phyloP scores from a whole-genome alignment of 148 eudicot species.

The Euryodendron excelsum region DNA sequence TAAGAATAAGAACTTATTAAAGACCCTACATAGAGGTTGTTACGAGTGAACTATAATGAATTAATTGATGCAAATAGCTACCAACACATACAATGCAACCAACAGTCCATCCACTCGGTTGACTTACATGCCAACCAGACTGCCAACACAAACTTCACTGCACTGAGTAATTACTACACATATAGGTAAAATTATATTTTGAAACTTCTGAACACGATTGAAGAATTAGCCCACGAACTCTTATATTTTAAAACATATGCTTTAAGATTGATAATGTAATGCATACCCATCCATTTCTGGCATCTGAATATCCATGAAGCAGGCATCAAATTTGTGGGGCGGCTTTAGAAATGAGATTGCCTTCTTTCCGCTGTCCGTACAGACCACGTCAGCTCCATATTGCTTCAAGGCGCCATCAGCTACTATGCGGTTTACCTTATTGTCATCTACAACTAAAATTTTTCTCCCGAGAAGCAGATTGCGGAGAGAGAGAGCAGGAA shows the following conservation, averaged over 20 bases:
- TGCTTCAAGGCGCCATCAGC: conserved; percentile 87
- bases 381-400: conserved; percentile 92
- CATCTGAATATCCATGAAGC: conserved; percentile 99
- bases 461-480: conserved; percentile 74
- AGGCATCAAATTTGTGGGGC: conserved; percentile 77
- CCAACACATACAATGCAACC: too few relatives aligned
- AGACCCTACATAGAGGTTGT: background rate
- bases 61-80: too few relatives aligned
- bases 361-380: conserved; percentile 72
- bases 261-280: background rate
- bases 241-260: background rate
- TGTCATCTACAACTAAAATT: conserved; percentile 91
- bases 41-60: too few relatives aligned
- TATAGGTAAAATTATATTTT: background rate
- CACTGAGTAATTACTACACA: background rate
- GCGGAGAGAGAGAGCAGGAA: conserved; percentile 41
- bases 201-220: background rate
- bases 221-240: background rate
- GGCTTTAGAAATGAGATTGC: conserved; percentile 69
- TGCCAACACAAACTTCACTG: too few relatives aligned
- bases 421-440: conserved; percentile 75
- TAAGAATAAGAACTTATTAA: too few relatives aligned
- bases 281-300: conserved; percentile 99
- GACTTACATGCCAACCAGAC: too few relatives aligned
- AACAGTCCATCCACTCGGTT: too few relatives aligned